These are phyloP conservation scores for Aspergillus unguis DNA, from an alignment of 2,329 filamentous ascomycete genomes.

Conservation along the genomic window DNA sequence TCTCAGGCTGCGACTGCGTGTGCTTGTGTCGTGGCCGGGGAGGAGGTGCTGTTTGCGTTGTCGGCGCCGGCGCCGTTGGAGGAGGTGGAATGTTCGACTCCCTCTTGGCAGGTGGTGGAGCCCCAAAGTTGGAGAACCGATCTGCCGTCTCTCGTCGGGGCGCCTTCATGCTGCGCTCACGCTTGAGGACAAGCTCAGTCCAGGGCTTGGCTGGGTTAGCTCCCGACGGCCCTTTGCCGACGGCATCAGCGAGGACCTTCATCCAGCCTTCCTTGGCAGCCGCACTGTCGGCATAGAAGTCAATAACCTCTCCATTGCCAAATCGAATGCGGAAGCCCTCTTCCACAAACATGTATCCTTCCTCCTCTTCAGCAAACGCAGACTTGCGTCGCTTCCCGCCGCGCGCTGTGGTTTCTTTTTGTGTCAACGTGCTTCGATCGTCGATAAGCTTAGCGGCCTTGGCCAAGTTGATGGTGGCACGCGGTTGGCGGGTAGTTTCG, in stretches of 20 bases:
- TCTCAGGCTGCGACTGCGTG: slow-evolving; percentile 40
- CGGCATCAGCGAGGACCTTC: slow-evolving; percentile 72
- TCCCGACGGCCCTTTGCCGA: slow-evolving; percentile 53
- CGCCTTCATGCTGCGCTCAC: slow-evolving; percentile 39
- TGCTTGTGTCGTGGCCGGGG: slow-evolving; percentile 38
- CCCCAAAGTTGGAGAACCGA: slow-evolving; percentile 20
- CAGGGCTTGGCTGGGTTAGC: slow-evolving; percentile 53
- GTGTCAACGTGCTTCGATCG: slow-evolving; percentile 76
- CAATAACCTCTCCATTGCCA: slow-evolving; percentile 95
- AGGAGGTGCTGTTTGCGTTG: slow-evolving; percentile 13
- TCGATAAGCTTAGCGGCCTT: slow-evolving; percentile 94
- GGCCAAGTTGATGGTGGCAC: slow-evolving; percentile 91
- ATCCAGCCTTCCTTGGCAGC: slow-evolving; percentile 94
- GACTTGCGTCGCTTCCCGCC: slow-evolving; percentile 81
- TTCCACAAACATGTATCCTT: slow-evolving; percentile 99
- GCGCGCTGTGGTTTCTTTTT: slow-evolving; percentile 76
- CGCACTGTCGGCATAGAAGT: slow-evolving; percentile 91
- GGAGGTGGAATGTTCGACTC: slow-evolving; percentile 22
- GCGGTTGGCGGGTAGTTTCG: slow-evolving; percentile 89
- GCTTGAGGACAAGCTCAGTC: slow-evolving; percentile 58
- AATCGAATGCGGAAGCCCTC: slow-evolving; percentile 98
- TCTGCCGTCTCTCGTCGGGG: slow-evolving; percentile 29
- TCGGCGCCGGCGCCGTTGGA: slow-evolving; percentile 29
- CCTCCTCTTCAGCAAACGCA: slow-evolving; percentile 95
- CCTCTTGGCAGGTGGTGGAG: slow-evolving; percentile 26